phyloP scores from a whole-genome alignment of 192 early-diverging fungal species.

The Podila clonocystis region DNA sequence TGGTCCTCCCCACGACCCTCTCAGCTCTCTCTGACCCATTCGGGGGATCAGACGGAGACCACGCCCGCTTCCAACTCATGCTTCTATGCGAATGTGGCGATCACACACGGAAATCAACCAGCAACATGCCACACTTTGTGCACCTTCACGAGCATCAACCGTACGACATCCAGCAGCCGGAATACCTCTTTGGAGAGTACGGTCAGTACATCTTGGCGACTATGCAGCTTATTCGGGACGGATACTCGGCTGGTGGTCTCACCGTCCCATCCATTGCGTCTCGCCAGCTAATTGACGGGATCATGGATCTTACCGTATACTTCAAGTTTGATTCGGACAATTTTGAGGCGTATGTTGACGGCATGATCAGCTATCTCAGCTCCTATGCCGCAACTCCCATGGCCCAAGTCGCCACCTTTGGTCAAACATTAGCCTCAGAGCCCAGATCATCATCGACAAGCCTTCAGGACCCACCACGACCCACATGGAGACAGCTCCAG shows the following conservation, averaged over 20 bases:
- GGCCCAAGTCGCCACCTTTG: too few relatives aligned
- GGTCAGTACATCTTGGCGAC: background rate
- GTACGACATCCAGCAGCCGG: background rate
- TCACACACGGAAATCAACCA: background rate
- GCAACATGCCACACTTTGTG: conserved; percentile 1
- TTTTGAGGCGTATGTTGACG: background rate
- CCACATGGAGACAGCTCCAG: background rate
- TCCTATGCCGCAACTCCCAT: too few relatives aligned
- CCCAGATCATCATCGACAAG: too few relatives aligned
- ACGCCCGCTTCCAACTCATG: background rate
- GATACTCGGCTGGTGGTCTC: background rate
- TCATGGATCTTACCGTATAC: background rate
- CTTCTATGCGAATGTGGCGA: background rate
- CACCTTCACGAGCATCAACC: conserved; percentile 1
- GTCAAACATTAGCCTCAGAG: too few relatives aligned
- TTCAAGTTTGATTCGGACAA: background rate
- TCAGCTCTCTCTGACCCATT: too few relatives aligned
- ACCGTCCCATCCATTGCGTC: background rate
- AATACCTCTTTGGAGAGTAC: background rate
- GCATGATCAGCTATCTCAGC: background rate
- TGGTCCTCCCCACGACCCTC: background rate
- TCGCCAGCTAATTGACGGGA: background rate
- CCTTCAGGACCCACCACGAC: background rate
- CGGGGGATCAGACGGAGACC: too few relatives aligned
- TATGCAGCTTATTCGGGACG: background rate